phyloP scores from a whole-genome alignment of 2,329 filamentous ascomycete genomes.

The Eutypa lata region DNA sequence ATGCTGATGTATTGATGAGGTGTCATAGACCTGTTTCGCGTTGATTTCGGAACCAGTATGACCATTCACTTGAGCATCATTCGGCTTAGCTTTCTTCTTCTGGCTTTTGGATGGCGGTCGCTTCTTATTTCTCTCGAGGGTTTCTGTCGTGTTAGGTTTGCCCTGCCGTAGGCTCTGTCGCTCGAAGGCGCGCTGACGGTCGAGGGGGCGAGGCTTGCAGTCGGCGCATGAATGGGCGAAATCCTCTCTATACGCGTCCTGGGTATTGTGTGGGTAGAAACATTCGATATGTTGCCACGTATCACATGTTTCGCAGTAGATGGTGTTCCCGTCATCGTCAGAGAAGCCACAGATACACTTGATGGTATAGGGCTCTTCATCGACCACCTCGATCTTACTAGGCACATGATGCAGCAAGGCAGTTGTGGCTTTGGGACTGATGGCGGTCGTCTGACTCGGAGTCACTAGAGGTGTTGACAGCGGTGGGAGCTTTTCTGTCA shows the following conservation, averaged over 20 bases:
- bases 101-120: constrained; percentile 75
- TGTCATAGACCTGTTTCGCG: constrained; percentile 43
- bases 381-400: constrained; percentile 54
- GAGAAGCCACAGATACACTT: constrained; percentile 94
- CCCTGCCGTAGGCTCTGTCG: constrained; percentile 61
- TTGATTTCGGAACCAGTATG: constrained; percentile 57
- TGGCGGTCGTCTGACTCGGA: constrained; percentile 47
- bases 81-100: constrained; percentile 83
- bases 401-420: constrained; percentile 38
- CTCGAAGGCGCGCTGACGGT: constrained; percentile 71
- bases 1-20: constrained; percentile 51
- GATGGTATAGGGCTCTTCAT: constrained; percentile 87
- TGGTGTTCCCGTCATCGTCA: constrained; percentile 96
- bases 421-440: constrained; percentile 36
- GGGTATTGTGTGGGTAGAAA: constrained; percentile 76
- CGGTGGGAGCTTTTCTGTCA: constrained; percentile 57
- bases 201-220: constrained; percentile 75
- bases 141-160: constrained; percentile 39
- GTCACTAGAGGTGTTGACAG: constrained; percentile 54
- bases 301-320: constrained; percentile 92
- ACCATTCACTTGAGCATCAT: constrained; percentile 65
- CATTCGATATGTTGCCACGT: constrained; percentile 99
- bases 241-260: constrained; percentile 66
- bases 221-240: constrained; percentile 85
- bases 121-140: constrained; percentile 68